A percentile compares a stretch with the other conserved stretches of the same genome.
These are phyloP conservation scores for Acanthamoeba lenticulata DNA, from an alignment of 208 protist species.

Conservation along the genomic window DNA sequence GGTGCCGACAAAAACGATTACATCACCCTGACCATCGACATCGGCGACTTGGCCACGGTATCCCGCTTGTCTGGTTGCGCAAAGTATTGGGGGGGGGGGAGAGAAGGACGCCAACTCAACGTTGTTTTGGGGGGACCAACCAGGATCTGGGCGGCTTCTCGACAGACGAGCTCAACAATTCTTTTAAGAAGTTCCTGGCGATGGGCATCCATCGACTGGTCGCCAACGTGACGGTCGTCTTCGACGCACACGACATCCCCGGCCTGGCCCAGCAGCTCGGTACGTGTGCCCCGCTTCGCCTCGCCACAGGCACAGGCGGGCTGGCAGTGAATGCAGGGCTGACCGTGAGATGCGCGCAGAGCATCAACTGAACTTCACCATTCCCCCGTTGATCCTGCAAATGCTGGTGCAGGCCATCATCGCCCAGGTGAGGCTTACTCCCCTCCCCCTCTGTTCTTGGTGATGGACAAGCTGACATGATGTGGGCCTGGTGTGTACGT, in stretches of 20 bases:
- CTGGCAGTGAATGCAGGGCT: too few species aligned
- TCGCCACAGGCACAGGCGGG: too few species aligned
- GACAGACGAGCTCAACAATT: not conserved
- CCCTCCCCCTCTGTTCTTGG: too few species aligned
- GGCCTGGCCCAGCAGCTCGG: not conserved
- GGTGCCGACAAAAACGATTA: conserved; percentile 85
- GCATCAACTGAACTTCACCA: conserved; percentile 24
- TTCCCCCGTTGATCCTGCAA: not conserved
- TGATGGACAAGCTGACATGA: too few species aligned
- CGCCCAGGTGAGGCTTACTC: not conserved
- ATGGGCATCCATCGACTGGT: not conserved
- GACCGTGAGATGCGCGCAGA: not conserved
- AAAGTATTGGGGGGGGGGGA: not conserved
- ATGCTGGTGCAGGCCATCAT: conserved; percentile 47
- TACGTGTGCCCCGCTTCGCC: not conserved
- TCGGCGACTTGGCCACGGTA: conserved; percentile 28
- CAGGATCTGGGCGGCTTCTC: conserved; percentile 40
- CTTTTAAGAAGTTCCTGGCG: not conserved
- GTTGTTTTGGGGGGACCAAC: too few species aligned
- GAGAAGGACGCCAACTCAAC: too few species aligned
- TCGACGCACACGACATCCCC: conserved; percentile 1
- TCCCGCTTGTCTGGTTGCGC: not conserved
- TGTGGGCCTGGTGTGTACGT: too few species aligned
- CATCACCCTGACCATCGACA: conserved; percentile 80
- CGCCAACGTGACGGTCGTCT: not conserved